phyloP scores from a whole-genome alignment of 2,329 filamentous ascomycete species.

The Alternaria consortialis region DNA sequence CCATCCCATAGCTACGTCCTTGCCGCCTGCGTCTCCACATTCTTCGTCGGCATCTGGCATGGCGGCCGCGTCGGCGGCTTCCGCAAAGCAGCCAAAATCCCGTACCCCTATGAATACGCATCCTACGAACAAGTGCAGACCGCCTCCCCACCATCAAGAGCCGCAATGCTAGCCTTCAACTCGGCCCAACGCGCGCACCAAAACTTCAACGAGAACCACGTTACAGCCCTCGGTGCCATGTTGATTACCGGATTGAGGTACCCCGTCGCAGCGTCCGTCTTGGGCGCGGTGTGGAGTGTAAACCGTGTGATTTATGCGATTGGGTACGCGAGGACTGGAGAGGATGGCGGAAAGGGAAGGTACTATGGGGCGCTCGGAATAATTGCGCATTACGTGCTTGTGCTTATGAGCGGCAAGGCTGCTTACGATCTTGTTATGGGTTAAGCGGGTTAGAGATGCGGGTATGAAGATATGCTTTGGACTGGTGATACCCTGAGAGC shows the following conservation, averaged over 20 bases:
- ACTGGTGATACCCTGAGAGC: neutral
- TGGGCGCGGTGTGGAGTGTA: conserved; percentile 62
- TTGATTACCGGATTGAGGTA: conserved; percentile 64
- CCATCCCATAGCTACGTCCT: conserved; percentile 62
- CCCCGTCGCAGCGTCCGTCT: conserved; percentile 57
- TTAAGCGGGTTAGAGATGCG: conserved; percentile 8
- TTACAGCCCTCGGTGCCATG: conserved; percentile 60
- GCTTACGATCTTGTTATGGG: conserved; percentile 35
- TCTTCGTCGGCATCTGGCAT: conserved; percentile 64
- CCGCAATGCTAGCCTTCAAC: conserved; percentile 59
- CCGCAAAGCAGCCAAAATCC: conserved; percentile 63
- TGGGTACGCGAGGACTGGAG: conserved; percentile 55
- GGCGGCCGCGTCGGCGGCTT: conserved; percentile 55
- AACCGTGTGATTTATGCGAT: conserved; percentile 59
- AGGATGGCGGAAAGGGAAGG: conserved; percentile 56
- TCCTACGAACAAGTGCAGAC: conserved; percentile 61
- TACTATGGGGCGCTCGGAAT: conserved; percentile 49
- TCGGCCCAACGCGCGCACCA: conserved; percentile 56
- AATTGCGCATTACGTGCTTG: conserved; percentile 43
- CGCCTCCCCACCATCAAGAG: conserved; percentile 51
- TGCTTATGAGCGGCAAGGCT: conserved; percentile 38
- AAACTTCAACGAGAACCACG: conserved; percentile 68
- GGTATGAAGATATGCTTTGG: neutral
- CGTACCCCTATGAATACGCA: conserved; percentile 68
- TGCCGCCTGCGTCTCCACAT: conserved; percentile 62